Percentiles rank a stretch among this genome's conserved stretches.
phyloP scores from a whole-genome alignment of 495 filamentous ascomycete genomes.

The Penicillium verhagenii region DNA sequence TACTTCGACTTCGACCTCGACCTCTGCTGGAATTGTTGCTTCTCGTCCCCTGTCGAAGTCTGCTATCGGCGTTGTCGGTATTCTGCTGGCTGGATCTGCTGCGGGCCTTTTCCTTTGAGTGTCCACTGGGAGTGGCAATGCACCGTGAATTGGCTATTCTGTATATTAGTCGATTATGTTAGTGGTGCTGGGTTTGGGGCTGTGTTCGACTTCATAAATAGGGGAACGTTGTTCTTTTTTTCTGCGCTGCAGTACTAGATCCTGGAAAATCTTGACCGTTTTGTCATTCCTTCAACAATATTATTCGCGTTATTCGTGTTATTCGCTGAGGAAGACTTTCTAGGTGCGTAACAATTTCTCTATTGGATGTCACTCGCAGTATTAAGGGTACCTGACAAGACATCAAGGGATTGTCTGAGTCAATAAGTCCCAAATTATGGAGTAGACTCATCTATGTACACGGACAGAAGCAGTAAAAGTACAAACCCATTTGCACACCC shows the following conservation, averaged over 20 bases:
- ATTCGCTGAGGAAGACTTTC: not conserved
- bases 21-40: not conserved
- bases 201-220: not conserved
- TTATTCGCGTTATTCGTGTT: not conserved
- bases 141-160: too few relatives aligned
- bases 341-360: constrained; percentile 20
- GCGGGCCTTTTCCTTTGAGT: constrained; percentile 7
- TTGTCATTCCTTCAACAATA: not conserved
- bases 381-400: constrained; percentile 36
- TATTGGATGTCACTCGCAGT: constrained; percentile 32
- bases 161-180: not conserved
- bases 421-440: constrained; percentile 35
- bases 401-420: constrained; percentile 26
- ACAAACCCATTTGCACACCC: constrained; percentile 49
- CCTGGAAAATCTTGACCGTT: not conserved
- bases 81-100: constrained; percentile 10
- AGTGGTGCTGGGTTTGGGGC: not conserved
- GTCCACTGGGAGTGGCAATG: not conserved
- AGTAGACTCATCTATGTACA: constrained; percentile 52
- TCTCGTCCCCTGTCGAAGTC: constrained; percentile 16
- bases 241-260: not conserved
- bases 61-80: constrained; percentile 10
- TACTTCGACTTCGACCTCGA: constrained; percentile 16
- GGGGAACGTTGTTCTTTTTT: not conserved
- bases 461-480: constrained; percentile 33